phyloP scores from a whole-genome alignment of 1,139 yeast genomes.

The Saccharomycopsis hybrid region DNA sequence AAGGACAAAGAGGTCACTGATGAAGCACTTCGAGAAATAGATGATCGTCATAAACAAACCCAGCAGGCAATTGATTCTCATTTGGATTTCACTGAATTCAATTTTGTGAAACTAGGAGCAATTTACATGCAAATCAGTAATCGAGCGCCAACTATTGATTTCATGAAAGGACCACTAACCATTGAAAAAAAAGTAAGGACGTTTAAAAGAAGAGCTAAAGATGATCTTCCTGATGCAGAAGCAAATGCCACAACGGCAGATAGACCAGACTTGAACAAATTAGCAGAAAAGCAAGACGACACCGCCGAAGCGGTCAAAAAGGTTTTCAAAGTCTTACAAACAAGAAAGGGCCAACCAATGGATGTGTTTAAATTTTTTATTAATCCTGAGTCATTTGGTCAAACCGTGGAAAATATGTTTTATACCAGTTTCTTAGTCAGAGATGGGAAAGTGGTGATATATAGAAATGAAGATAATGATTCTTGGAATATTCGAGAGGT shows the following conservation, averaged over 20 bases:
- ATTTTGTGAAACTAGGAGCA: slow-evolving; percentile 59
- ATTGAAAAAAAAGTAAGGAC: slow-evolving; percentile 46
- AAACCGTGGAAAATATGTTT: slow-evolving; percentile 78
- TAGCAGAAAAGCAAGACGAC: slow-evolving; percentile 42
- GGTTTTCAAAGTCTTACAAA: slow-evolving; percentile 36
- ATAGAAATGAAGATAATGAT: slow-evolving; percentile 41
- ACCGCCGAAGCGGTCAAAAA: slow-evolving; percentile 54
- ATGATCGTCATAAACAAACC: slow-evolving; percentile 22
- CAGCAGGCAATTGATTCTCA: slow-evolving; percentile 23
- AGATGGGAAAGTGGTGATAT: slow-evolving; percentile 58
- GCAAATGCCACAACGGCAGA: slow-evolving; percentile 42
- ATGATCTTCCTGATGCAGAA: slow-evolving; percentile 38
- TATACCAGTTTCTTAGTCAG: slow-evolving; percentile 73
- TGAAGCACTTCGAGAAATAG: slow-evolving; percentile 13
- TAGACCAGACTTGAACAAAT: slow-evolving; percentile 44
- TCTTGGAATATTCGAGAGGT: slow-evolving; percentile 28
- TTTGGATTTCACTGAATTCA: slow-evolving; percentile 31
- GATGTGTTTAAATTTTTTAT: slow-evolving; percentile 62
- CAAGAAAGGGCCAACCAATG: slow-evolving; percentile 36
- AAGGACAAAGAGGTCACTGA: slow-evolving; percentile 24
- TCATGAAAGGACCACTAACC: slow-evolving; percentile 68
- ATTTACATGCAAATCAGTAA: slow-evolving; percentile 42
- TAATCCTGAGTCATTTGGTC: slow-evolving; percentile 70
- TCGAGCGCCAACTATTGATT: slow-evolving; percentile 49
- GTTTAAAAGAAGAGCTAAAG: slow-evolving; percentile 33